Conservation (phyloP, 2,329 filamentous ascomycete genomes). For the Penicillium janthinellum region DNA sequence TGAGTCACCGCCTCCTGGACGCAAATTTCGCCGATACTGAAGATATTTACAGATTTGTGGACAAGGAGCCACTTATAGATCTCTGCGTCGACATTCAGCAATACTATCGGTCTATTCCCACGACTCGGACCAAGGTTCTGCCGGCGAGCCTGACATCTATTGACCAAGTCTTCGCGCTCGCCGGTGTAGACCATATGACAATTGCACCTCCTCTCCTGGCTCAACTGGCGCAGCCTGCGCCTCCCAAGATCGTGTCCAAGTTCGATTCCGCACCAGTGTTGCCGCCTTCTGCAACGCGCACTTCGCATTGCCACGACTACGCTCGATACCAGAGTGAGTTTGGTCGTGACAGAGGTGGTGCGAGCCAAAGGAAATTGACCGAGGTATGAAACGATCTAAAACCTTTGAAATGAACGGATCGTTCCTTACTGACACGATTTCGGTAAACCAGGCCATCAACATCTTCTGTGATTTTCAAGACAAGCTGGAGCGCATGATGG, state of each 20-base stretch:
- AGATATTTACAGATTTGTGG: conserved; percentile 25
- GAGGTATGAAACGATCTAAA: conserved; percentile 35
- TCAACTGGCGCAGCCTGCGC: conserved; percentile 48
- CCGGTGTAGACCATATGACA: conserved; percentile 62
- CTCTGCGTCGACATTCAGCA: conserved; percentile 56
- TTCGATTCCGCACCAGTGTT: conserved; percentile 25
- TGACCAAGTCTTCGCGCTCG: conserved; percentile 60
- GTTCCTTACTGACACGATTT: background rate
- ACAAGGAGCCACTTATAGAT: conserved; percentile 42
- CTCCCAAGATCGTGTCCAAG: conserved; percentile 35
- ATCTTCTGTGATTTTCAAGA: conserved; percentile 61
- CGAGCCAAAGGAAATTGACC: conserved; percentile 53
- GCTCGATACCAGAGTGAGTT: conserved; percentile 56
- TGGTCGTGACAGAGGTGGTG: conserved; percentile 43
- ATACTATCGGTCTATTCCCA: conserved; percentile 50
- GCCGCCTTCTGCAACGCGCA: conserved; percentile 15
- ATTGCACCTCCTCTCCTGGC: conserved; percentile 57
- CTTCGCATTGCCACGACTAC: conserved; percentile 45
- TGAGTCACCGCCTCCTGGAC: conserved; percentile 9
- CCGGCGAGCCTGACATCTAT: conserved; percentile 60
- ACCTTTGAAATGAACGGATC: background rate
- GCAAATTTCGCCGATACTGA: background rate
- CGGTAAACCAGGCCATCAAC: conserved; percentile 50
- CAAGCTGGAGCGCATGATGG: conserved; percentile 48
- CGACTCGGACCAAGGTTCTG: conserved; percentile 53